phyloP scores from a whole-genome alignment of 2,329 filamentous ascomycete species.

The Cercospora sojina region DNA sequence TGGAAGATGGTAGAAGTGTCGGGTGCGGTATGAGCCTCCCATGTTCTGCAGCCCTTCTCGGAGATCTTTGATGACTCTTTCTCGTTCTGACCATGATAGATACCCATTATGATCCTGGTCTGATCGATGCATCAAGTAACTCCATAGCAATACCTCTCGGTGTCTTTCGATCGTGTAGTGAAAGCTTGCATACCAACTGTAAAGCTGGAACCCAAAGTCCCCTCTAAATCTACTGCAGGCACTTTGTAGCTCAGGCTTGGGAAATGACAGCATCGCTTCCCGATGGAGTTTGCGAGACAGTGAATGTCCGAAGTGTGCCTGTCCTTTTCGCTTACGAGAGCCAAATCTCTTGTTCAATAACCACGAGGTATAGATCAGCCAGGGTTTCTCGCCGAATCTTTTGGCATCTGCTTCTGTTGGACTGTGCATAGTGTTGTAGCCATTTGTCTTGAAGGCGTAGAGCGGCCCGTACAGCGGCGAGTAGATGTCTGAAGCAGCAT shows the following conservation, averaged over 20 bases:
- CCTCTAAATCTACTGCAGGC: conserved; percentile 11
- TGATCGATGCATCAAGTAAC: conserved; percentile 1
- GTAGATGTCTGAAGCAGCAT: conserved; percentile 9
- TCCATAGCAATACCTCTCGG: conserved; percentile 11
- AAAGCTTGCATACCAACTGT: conserved; percentile 9
- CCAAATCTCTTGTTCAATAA: conserved; percentile 7
- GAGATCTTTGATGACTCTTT: conserved; percentile 2
- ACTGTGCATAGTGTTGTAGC: conserved; percentile 5
- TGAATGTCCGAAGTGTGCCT: conserved; percentile 11
- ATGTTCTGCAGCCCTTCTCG: conserved; percentile 1
- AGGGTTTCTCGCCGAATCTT: conserved; percentile 10
- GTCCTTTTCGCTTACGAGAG: conserved; percentile 9
- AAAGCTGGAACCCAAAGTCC: conserved; percentile 9
- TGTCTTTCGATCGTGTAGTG: conserved; percentile 12
- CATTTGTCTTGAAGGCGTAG: conserved; percentile 8
- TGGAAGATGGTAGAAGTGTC: conserved; percentile 4
- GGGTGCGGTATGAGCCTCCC: not conserved
- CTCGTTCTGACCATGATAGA: conserved; percentile 3
- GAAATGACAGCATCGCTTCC: conserved; percentile 10
- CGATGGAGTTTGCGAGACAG: conserved; percentile 3
- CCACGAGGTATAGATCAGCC: conserved; percentile 12
- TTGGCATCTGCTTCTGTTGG: conserved; percentile 9
- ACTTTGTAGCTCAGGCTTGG: not conserved
- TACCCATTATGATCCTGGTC: conserved; percentile 2
- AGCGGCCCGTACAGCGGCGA: conserved; percentile 7